phyloP scores from a whole-genome alignment of 306 rosid species.

The Lathyrus aphaca region DNA sequence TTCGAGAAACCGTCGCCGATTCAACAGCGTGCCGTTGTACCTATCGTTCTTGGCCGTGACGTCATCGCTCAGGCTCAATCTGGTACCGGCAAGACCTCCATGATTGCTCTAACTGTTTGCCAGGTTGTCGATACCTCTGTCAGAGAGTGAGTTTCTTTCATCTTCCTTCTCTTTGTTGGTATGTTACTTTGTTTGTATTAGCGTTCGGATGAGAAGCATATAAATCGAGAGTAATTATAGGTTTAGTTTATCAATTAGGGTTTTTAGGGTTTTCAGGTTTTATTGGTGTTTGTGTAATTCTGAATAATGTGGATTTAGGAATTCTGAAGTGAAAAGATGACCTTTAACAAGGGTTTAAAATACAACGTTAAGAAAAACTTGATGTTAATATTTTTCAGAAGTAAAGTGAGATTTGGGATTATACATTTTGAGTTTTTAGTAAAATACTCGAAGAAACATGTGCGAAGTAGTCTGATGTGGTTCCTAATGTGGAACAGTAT shows the following conservation, averaged over 20 bases:
- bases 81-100: slow-evolving; percentile 91
- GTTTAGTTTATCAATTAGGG: slow-evolving; percentile 35
- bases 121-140: slow-evolving; percentile 76
- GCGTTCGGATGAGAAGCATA: too few species aligned
- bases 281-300: too few species aligned
- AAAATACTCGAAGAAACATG: too few species aligned
- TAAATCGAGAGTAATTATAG: neutral
- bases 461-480: too few species aligned
- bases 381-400: too few species aligned
- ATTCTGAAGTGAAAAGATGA: too few species aligned
- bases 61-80: slow-evolving; percentile 98
- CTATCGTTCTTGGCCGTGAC: slow-evolving; percentile 86
- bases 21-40: slow-evolving; percentile 88
- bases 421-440: too few species aligned
- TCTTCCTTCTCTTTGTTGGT: neutral
- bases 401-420: too few species aligned
- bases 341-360: too few species aligned
- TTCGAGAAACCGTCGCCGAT: slow-evolving; percentile 93
- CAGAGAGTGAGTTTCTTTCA: slow-evolving; percentile 64
- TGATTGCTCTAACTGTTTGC: slow-evolving; percentile 42
- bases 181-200: neutral
- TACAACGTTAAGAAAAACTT: too few species aligned
- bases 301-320: too few species aligned
- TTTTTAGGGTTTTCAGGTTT: neutral
- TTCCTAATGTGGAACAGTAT: too few species aligned